Percentiles rank a stretch among this genome's conserved stretches.
Conservation (phyloP, 2,329 filamentous ascomycete species). For the Metarhizium brunneum region DNA sequence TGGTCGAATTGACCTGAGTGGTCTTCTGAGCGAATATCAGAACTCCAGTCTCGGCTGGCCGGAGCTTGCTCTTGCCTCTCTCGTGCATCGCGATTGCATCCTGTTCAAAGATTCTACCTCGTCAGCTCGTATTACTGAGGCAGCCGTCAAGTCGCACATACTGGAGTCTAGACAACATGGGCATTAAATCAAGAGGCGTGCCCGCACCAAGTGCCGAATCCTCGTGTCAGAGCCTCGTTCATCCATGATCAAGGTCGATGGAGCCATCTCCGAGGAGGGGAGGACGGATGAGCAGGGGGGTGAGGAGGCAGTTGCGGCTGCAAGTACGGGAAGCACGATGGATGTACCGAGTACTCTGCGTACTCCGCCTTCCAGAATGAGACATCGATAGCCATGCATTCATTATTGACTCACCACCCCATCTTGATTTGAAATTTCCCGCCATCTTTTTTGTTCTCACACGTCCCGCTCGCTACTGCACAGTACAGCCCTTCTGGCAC, state of each 20-base stretch:
- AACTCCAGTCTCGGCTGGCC: not conserved
- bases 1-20: not conserved
- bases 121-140: not conserved
- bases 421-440: not conserved
- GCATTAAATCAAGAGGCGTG: not conserved
- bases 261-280: not conserved
- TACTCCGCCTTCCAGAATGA: no score
- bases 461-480: not conserved
- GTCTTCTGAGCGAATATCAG: not conserved
- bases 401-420: no score
- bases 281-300: not conserved
- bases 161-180: not conserved
- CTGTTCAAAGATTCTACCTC: not conserved
- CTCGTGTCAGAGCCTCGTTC: not conserved
- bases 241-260: not conserved
- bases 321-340: no score
- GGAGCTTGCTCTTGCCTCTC: no score
- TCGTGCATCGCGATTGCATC: not conserved
- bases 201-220: not conserved
- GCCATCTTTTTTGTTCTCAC: not conserved
- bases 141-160: not conserved
- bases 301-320: no score
- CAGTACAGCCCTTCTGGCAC: not conserved
- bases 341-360: no score
- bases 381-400: no score